phyloP scores from a whole-genome alignment of 257 asterid genomes.

The Jacaranda mimosifolia region DNA sequence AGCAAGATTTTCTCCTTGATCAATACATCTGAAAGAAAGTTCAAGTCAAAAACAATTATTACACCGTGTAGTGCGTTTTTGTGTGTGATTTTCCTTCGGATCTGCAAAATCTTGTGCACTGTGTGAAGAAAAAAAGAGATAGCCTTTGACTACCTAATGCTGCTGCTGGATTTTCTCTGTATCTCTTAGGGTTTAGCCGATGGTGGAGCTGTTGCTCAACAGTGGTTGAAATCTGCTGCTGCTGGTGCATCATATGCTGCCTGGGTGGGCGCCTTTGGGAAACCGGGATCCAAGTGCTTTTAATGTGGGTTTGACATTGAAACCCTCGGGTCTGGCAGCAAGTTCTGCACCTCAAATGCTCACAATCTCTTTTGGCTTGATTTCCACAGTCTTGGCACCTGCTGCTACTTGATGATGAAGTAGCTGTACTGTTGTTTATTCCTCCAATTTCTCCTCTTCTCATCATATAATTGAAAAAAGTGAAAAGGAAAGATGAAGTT shows the following conservation, averaged over 20 bases:
- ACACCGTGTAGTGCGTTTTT: constrained; percentile 35
- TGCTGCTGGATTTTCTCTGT: constrained; percentile 48
- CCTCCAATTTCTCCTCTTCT: constrained; percentile 44
- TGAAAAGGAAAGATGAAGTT: neutral
- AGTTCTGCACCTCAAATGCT: constrained; percentile 67
- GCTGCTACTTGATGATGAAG: constrained; percentile 41
- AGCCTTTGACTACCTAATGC: constrained; percentile 46
- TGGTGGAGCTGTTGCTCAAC: constrained; percentile 40
- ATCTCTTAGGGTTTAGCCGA: constrained; percentile 69
- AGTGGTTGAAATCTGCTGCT: constrained; percentile 43
- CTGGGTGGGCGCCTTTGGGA: constrained; percentile 60
- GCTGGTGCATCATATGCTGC: constrained; percentile 49
- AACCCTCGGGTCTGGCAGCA: constrained; percentile 79
- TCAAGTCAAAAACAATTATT: constrained; percentile 4
- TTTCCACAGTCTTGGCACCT: constrained; percentile 87
- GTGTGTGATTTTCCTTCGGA: constrained; percentile 28
- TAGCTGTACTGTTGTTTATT: constrained; percentile 24
- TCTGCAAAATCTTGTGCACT: constrained; percentile 41
- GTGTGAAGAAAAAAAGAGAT: neutral
- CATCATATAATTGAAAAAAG: constrained; percentile 39
- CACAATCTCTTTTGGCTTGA: constrained; percentile 80
- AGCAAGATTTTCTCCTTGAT: constrained; percentile 21
- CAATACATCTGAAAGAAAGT: neutral
- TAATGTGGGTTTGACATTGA: constrained; percentile 80
- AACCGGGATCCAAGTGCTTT: constrained; percentile 86